Conservation (phyloP, 1,139 yeast genomes). For the Protomyces inundatus region DNA sequence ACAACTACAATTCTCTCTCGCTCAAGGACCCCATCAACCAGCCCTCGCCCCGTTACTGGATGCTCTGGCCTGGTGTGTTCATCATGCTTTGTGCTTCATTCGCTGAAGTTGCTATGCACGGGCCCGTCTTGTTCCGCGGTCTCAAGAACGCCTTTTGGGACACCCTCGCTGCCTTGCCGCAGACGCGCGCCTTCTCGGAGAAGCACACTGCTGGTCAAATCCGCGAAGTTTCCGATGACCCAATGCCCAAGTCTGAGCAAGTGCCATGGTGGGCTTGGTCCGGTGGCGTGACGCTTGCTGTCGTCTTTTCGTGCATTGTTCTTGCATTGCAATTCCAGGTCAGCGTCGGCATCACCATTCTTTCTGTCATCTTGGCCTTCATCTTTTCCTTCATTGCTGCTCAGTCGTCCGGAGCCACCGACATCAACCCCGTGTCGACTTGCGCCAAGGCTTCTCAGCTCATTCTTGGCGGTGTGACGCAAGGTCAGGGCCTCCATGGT, state of each 20-base stretch:
- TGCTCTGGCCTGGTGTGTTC: conserved; percentile 27
- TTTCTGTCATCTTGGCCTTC: conserved; percentile 25
- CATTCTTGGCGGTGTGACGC: conserved; percentile 26
- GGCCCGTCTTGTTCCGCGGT: conserved; percentile 15
- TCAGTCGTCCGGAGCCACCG: conserved; percentile 28
- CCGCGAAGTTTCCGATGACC: conserved; percentile 10
- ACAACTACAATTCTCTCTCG: conserved; percentile 7
- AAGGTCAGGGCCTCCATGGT: conserved; percentile 23
- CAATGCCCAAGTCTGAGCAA: conserved; percentile 18
- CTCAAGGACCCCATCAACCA: conserved; percentile 17
- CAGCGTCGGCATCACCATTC: conserved; percentile 20
- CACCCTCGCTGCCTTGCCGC: conserved; percentile 12
- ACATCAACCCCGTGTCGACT: conserved; percentile 27
- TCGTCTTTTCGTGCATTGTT: conserved; percentile 26
- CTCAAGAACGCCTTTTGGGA: conserved; percentile 9
- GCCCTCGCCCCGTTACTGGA: conserved; percentile 29
- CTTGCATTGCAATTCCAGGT: conserved; percentile 23
- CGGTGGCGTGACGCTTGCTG: conserved; percentile 9
- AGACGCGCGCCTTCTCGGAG: conserved; percentile 7
- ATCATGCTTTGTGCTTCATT: conserved; percentile 29
- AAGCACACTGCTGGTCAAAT: conserved; percentile 3
- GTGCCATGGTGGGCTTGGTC: conserved; percentile 28
- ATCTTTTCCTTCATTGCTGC: conserved; percentile 27
- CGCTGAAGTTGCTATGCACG: conserved; percentile 27
- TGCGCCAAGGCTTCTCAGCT: conserved; percentile 28